Conservation (phyloP, 2,329 filamentous ascomycete species). For the Fusarium chlamydosporum region DNA sequence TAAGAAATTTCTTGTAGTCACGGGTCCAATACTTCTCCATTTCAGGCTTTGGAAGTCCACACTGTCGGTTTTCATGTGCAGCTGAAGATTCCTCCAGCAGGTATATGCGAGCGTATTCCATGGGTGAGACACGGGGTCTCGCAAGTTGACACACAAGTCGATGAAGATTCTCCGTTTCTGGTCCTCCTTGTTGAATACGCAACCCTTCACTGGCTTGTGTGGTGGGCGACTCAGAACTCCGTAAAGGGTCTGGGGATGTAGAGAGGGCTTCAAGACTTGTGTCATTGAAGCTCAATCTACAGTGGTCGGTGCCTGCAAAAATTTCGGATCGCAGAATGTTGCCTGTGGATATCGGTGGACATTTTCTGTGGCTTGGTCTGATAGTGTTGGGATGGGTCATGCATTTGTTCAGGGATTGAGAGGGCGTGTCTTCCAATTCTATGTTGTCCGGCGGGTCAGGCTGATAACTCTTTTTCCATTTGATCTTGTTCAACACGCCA, state of each 20-base stretch:
- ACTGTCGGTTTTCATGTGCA: constrained; percentile 47
- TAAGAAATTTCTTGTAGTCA: constrained; percentile 55
- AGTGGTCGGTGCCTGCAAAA: constrained; percentile 8
- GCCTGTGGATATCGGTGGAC: constrained; percentile 39
- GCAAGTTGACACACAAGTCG: constrained; percentile 34
- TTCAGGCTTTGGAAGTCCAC: constrained; percentile 51
- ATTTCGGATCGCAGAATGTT: constrained; percentile 48
- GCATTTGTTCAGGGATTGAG: constrained; percentile 7
- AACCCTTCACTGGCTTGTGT: not conserved
- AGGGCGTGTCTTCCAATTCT: constrained; percentile 10
- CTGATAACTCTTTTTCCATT: constrained; percentile 49
- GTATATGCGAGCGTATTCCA: constrained; percentile 58
- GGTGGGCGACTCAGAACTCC: not conserved
- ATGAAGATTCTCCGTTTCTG: constrained; percentile 7
- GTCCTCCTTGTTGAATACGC: not conserved
- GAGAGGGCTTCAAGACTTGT: constrained; percentile 5
- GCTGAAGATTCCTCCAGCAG: constrained; percentile 54
- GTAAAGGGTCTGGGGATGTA: not conserved
- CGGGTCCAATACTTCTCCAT: constrained; percentile 56
- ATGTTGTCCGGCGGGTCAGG: constrained; percentile 28
- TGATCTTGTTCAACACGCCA: constrained; percentile 50
- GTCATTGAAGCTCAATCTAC: constrained; percentile 8
- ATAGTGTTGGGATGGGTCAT: constrained; percentile 2
- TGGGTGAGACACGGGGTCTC: constrained; percentile 56
- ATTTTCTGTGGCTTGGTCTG: constrained; percentile 27